Conservation (phyloP, 345 rosid genomes). For the Anacardium occidentale region DNA sequence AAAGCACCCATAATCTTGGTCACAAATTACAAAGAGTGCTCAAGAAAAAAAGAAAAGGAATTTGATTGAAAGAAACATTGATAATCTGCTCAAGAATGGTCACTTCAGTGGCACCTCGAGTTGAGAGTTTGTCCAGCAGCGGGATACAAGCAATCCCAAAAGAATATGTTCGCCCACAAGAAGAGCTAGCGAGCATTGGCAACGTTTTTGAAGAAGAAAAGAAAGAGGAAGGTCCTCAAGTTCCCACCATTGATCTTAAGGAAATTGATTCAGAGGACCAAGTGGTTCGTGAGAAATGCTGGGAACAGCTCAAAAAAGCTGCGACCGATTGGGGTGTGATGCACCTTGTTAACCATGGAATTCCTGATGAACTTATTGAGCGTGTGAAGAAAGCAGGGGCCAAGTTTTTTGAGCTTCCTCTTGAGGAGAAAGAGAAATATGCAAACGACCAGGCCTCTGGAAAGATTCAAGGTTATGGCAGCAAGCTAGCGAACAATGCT, state of each 20-base stretch:
- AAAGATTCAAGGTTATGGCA: conserved; percentile 90
- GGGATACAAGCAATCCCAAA: conserved; percentile 71
- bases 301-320: conserved; percentile 52
- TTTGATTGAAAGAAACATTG: no score
- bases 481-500: conserved; percentile 90
- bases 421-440: conserved; percentile 87
- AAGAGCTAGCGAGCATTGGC: conserved; percentile 70
- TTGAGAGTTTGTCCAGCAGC: conserved; percentile 69
- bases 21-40: neutral
- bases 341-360: conserved; percentile 92
- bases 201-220: conserved; percentile 78
- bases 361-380: conserved; percentile 52
- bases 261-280: conserved; percentile 57
- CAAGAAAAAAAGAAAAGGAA: neutral
- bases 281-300: conserved; percentile 45
- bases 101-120: conserved; percentile 41
- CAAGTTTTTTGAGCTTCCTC: conserved; percentile 55
- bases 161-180: conserved; percentile 73
- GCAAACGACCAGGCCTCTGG: conserved; percentile 83
- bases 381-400: conserved; percentile 64
- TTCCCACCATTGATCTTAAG: conserved; percentile 70
- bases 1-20: neutral
- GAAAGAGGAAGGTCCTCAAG: conserved; percentile 72
- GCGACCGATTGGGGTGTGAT: conserved; percentile 89
- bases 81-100: conserved; percentile 21